Evolutionary conservation across 768 basidiomycete species (phyloP).

Genomic region (Tricholoma matsutake): DNA sequence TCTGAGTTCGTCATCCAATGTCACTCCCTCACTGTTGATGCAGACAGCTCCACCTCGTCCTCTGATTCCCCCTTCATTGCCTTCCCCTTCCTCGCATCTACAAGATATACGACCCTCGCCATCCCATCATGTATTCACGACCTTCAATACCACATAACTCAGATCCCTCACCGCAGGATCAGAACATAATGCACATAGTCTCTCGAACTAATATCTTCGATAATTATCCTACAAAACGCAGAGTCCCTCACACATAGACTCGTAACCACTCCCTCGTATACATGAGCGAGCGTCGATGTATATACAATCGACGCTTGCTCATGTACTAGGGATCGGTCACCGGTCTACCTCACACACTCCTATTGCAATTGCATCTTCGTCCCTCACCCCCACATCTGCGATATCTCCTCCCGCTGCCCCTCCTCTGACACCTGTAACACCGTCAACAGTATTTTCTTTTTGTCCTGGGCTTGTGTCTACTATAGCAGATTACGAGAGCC

Average conservation of each 20-base stretch:
- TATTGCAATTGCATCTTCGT: slow-evolving; percentile 1
- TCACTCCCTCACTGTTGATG: slow-evolving; percentile 55
- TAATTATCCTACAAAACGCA: slow-evolving; percentile 15
- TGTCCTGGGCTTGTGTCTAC: slow-evolving; percentile 15
- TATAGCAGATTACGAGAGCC: slow-evolving; percentile 20
- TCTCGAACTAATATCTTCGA: slow-evolving; percentile 5
- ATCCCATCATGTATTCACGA: slow-evolving; percentile 33
- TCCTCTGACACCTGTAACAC: slow-evolving; percentile 36
- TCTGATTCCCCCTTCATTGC: slow-evolving; percentile 4
- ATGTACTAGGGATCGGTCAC: no score
- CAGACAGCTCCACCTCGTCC: slow-evolving; percentile 53
- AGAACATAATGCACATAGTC: slow-evolving; percentile 7
- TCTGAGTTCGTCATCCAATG: slow-evolving; percentile 20
- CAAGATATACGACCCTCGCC: slow-evolving; percentile 32
- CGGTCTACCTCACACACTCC: no score
- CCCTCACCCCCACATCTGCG: slow-evolving; percentile 26
- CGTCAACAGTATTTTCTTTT: slow-evolving; percentile 20
- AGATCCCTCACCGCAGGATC: slow-evolving; percentile 18
- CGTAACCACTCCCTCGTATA: no score
- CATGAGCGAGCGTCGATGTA: no score
- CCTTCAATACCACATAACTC: slow-evolving; percentile 26
- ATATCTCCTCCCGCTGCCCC: slow-evolving; percentile 27
- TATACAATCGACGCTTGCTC: no score
- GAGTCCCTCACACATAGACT: slow-evolving; percentile 7
- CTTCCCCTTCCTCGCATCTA: slow-evolving; percentile 24